Percentiles rank a stretch among this genome's conserved stretches.
Conservation (phyloP, 768 basidiomycete species). For the Russula foetens region DNA sequence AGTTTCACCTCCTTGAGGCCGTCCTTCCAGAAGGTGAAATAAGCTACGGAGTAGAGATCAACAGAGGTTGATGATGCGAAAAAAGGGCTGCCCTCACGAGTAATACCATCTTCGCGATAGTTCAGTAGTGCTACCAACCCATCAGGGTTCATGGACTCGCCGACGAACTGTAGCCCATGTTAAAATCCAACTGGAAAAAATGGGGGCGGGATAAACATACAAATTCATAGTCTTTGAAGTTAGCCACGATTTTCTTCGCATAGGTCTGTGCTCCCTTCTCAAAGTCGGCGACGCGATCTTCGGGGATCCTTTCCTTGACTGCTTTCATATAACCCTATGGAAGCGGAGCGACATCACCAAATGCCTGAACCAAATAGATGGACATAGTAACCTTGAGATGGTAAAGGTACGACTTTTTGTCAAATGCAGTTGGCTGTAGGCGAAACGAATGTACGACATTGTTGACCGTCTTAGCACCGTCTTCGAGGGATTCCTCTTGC, state of each 20-base stretch:
- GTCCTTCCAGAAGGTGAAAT: constrained; percentile 94
- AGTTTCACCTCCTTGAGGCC: constrained; percentile 79
- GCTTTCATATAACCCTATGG: constrained; percentile 87
- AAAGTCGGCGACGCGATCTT: constrained; percentile 61
- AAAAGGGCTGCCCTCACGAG: constrained; percentile 46
- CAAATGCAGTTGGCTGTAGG: constrained; percentile 70
- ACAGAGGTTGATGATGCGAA: not conserved
- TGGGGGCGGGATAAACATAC: constrained; percentile 36
- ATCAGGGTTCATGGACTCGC: constrained; percentile 73
- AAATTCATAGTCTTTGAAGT: constrained; percentile 94
- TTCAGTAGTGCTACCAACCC: constrained; percentile 94
- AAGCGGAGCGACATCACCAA: not conserved
- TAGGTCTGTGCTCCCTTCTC: constrained; percentile 70
- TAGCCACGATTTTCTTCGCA: constrained; percentile 83
- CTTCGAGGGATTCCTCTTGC: constrained; percentile 69
- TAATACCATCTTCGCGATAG: constrained; percentile 82
- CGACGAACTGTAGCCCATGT: constrained; percentile 44
- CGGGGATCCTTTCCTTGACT: constrained; percentile 58
- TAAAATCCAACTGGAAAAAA: not conserved
- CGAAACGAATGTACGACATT: constrained; percentile 91
- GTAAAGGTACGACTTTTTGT: constrained; percentile 80
- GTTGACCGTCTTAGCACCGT: constrained; percentile 71
- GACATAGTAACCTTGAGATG: constrained; percentile 64
- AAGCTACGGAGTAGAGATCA: constrained; percentile 41
- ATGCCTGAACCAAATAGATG: not conserved